Base-by-base conservation (phyloP, 805 yeast genomes). In the Torulaspora quercuum region DNA sequence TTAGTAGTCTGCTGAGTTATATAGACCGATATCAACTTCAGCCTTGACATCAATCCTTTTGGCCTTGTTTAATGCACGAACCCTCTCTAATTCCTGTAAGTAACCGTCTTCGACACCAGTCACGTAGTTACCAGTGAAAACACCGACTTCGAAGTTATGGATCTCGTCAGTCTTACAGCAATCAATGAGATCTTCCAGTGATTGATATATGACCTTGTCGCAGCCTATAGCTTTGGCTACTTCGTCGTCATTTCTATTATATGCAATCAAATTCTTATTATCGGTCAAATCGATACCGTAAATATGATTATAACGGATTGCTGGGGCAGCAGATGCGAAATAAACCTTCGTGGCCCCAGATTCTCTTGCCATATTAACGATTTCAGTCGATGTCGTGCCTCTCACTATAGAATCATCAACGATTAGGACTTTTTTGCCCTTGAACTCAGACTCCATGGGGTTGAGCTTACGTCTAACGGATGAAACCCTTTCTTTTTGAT, bases 281-380 rank as follows among this genome's bases (percentile, higher is more conserved):
- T 92, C 97, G 18, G 98, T 97, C 44, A 92, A 74, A 67, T 92
- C 98, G 49, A 92, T 92, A 61, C 98, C 98, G 62, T 92, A 92
- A 41, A 92, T 87, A 60, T 92, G 98, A 67, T 92, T 92, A 65
- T 70, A 78, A 63, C 98, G 78, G 53, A 92, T 92, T n/a, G 97
- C 94, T 18, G 98, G 98, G 10, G 98, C 95, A 57, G 97, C 92
- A 16, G 95, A 85, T 0, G 98, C 98, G 62, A 92, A 82, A 60
- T 77, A 90, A n/a, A 92, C 98, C 52, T 79, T 82, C 44, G 76
- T 80, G 29, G 98, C 98, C 41, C 98, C 98, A 4, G 97, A 95
- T 63, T 92, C 98, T 52, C 83, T 76, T n/a, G 98, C 98, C 98
- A 92, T 92, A 49, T 80, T 82, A 21, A 92, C 95, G 48, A 92